These are phyloP conservation scores for Hanseniaspora mollemarum DNA, from an alignment of 805 yeast genomes.

Conservation along the genomic window DNA sequence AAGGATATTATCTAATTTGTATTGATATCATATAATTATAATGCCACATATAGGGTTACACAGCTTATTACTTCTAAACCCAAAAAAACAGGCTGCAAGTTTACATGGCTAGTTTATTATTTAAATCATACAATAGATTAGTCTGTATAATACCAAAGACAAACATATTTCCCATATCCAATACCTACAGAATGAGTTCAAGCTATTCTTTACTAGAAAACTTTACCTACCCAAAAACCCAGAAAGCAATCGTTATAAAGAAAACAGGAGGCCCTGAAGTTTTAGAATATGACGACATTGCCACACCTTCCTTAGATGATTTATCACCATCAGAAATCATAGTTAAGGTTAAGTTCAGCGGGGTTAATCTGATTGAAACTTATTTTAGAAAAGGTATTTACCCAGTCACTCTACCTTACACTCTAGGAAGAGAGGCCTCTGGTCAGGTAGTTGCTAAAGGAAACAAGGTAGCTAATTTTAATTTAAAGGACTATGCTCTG, in stretches of 20 bases:
- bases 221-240: slow-evolving; percentile 40
- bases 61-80: too few relatives aligned
- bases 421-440: slow-evolving; percentile 63
- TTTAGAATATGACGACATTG: slow-evolving; percentile 43
- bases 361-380: slow-evolving; percentile 71
- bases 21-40: too few relatives aligned
- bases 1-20: too few relatives aligned
- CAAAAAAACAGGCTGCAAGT: too few relatives aligned
- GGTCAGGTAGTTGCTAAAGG: slow-evolving; percentile 64
- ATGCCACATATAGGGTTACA: too few relatives aligned
- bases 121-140: too few relatives aligned
- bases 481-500: slow-evolving; percentile 62
- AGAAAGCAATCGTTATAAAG: slow-evolving; percentile 44
- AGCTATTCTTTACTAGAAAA: slow-evolving; percentile 11
- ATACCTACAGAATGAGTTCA: neutral
- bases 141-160: neutral
- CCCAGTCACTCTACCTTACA: slow-evolving; percentile 47
- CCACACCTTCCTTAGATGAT: slow-evolving; percentile 43
- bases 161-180: neutral
- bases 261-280: slow-evolving; percentile 51
- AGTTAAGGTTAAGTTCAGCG: slow-evolving; percentile 63
- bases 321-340: slow-evolving; percentile 44
- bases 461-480: slow-evolving; percentile 38
- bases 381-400: slow-evolving; percentile 76
- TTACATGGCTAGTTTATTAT: too few relatives aligned